Percentiles rank a stretch among this genome's conserved stretches.
These are phyloP conservation scores for Leishmania amazonensis DNA, from an alignment of 208 protist genomes.

Conservation along the genomic window DNA sequence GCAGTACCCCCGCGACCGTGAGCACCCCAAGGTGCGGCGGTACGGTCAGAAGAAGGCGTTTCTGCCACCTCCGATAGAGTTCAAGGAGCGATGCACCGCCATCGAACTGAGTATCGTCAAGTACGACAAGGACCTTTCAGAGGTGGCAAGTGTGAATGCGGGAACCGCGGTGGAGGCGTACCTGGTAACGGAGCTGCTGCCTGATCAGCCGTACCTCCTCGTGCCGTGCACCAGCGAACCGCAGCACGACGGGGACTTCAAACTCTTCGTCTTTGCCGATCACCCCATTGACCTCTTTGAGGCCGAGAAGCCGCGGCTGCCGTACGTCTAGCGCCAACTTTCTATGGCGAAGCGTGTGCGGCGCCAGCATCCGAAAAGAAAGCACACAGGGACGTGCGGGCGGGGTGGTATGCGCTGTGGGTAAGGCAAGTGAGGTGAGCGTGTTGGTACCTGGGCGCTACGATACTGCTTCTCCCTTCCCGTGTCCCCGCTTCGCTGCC, in stretches of 20 bases:
- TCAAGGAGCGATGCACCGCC: slow-evolving; percentile 63
- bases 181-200: slow-evolving; percentile 47
- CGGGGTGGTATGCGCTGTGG: background rate
- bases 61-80: slow-evolving; percentile 68
- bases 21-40: slow-evolving; percentile 71
- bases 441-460: background rate
- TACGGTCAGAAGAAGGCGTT: slow-evolving; percentile 62
- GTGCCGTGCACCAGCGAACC: slow-evolving; percentile 75
- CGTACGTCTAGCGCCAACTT: slow-evolving; percentile 44
- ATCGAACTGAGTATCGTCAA: slow-evolving; percentile 80
- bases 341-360: no score
- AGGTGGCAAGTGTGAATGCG: slow-evolving; percentile 42
- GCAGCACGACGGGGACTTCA: slow-evolving; percentile 85
- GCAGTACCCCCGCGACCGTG: slow-evolving; percentile 79
- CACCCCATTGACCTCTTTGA: slow-evolving; percentile 62
- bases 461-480: background rate
- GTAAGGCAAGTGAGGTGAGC: background rate
- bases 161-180: slow-evolving; percentile 56
- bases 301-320: slow-evolving; percentile 58
- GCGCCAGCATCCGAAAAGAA: background rate
- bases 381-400: background rate
- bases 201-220: slow-evolving; percentile 68
- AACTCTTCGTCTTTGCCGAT: slow-evolving; percentile 85
- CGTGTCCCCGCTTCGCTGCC: background rate
- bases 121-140: slow-evolving; percentile 66